Evolutionary conservation across 225 moss, liverwort and hornwort species (phyloP), one percentile per base, ranked within the genome.

Genomic region (Physcomitrium patens): DNA sequence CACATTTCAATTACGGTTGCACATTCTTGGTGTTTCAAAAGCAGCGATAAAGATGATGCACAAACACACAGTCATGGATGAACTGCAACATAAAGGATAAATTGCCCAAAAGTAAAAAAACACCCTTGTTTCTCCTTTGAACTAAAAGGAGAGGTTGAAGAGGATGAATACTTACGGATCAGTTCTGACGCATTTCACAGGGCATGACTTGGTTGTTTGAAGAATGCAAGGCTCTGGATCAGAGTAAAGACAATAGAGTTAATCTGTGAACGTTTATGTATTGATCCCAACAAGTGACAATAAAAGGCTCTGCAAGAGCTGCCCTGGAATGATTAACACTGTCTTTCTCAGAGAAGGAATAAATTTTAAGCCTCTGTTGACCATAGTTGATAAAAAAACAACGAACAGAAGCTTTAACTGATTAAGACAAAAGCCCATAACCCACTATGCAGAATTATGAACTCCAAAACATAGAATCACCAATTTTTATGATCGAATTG

Each of bases 121-220:
- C 10, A 80, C 61, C 7, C 45, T 37, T 69, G 12, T 51, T 57
- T 57, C 20, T 37, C 60, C 31, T 31, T 23, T 0, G 37, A 46
- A 22, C 10, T 0, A 41, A n/a, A 20, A 23, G 73, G 46, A 17
- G 12, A 57, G 31, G 41, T 26, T 0, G 15, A 52, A 2, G 13
- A 68, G 65, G 37, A 49, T 18, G 43, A 18, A 71, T 4, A 78
- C 83, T 41, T 78, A 87, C 87, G 87, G 87, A 69, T 87, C 77
- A 45, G 84, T 84, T 82, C 87, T 77, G 68, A 87, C 84, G 82
- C 87, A 87, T 67, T 82, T 87, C 43, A 87, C 87, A 55, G 84
- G 80, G 48, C 87, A 87, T 1, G 70, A 67, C 56, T 61, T 70
- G 44, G 56, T 70, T 74, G 73, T 67, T 77, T 71, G 73, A 70